Evolutionary conservation across 805 yeast species (phyloP), one percentile per base, ranked within the genome.

Genomic region (Blastobotrys peoriensis): DNA sequence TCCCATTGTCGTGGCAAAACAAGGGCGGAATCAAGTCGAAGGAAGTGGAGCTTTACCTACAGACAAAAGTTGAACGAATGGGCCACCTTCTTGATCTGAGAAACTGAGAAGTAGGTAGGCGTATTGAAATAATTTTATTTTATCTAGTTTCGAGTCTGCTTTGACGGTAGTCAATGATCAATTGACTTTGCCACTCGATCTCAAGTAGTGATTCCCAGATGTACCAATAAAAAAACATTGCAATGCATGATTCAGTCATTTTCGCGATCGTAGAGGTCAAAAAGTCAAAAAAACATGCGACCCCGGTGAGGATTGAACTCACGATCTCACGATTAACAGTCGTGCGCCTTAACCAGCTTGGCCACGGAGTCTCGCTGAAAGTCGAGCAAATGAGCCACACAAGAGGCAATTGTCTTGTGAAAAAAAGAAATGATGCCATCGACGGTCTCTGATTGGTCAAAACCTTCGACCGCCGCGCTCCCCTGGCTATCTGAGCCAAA

Each of bases 31-130:
- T 93, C 48, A 74, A 81, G 52, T 78, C 89, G 28, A 75, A 74
- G 49, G 99, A 93, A 65, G 84, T 93, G 25, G 96, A 93, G 56
- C 95, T 95, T 1, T 93, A 93, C 59, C 69, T 93, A 47, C 77
- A 93, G 57, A 93, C 99, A 1, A 93, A 93, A 67, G 85, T 91
- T 43, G 96, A 91, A 64, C 74, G 95, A 57, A 93, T 93, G 99
- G 99, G 99, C 0, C 99, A 93, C 65, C 66, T 93, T 45, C 70
- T 93, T 46, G 81, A 75, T 37, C 20, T 51, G 39, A 34, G 13
- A 25, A 25, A 25, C 49, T 9, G 40, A 34, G 17, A 27, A 33
- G 10, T 46, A 21, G n/a, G n/a, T n/a, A n/a, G n/a, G n/a, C n/a
- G n/a, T n/a, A n/a, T n/a, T n/a, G n/a, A n/a, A n/a, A n/a, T n/a